Conservation (phyloP, 306 rosid genomes). For the Mucuna pruriens region DNA sequence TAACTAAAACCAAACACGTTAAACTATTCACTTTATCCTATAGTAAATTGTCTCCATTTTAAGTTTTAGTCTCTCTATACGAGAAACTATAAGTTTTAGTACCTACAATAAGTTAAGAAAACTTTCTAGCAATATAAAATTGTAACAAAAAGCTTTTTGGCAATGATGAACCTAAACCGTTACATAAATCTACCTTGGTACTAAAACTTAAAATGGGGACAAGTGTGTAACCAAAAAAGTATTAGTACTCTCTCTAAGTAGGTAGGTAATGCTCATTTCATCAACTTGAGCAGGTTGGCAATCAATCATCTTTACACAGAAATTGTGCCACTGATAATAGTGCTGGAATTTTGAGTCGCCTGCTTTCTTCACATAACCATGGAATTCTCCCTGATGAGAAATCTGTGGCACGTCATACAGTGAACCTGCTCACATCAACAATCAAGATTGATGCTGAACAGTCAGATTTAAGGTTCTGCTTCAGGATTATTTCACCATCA, state of each 20-base stretch:
- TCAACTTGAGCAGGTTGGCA: constrained; percentile 41
- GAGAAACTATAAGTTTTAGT: no score
- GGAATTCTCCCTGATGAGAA: constrained; percentile 63
- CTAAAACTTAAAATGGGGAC: no score
- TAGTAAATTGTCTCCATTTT: no score
- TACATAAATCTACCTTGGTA: no score
- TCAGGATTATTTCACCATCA: constrained; percentile 77
- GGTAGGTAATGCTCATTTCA: neutral
- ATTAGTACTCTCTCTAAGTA: neutral
- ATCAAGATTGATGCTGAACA: constrained; percentile 82
- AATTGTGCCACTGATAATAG: constrained; percentile 52
- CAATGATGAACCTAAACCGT: no score
- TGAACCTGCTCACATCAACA: constrained; percentile 79
- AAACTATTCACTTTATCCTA: no score
- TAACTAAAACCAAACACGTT: constrained; percentile 39
- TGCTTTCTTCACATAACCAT: constrained; percentile 67
- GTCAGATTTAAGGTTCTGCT: constrained; percentile 84
- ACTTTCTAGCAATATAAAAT: no score
- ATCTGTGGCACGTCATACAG: constrained; percentile 64
- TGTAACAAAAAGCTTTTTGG: no score
- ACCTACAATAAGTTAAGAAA: no score
- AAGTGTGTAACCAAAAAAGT: no score
- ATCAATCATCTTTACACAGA: constrained; percentile 56
- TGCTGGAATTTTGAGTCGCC: constrained; percentile 67
- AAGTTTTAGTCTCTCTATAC: no score